Percentiles rank a stretch among this genome's conserved stretches.
Conservation (phyloP, 768 basidiomycete species). For the Kondoa malvinella region DNA sequence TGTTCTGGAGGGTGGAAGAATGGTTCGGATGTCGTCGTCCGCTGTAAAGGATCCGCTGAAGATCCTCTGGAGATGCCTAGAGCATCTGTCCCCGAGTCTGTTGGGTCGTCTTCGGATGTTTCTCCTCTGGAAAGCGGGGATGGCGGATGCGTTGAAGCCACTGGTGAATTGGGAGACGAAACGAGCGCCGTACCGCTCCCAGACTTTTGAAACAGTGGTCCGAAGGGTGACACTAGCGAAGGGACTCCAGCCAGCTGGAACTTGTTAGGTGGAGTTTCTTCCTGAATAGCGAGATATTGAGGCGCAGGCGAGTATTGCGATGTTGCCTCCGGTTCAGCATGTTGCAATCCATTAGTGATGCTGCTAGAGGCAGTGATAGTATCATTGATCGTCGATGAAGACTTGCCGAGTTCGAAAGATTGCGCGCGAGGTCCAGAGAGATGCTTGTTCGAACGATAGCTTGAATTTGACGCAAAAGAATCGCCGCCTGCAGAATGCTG, state of each 20-base stretch:
- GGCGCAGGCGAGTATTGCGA: background rate
- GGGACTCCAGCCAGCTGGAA: background rate
- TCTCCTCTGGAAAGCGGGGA: background rate
- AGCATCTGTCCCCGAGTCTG: background rate
- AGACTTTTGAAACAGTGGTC: background rate
- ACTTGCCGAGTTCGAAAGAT: slow-evolving; percentile 1
- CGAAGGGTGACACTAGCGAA: background rate
- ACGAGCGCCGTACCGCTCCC: background rate
- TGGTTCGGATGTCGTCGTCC: background rate
- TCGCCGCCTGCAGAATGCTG: background rate
- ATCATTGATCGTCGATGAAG: background rate
- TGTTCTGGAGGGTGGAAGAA: background rate
- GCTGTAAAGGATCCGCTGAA: background rate
- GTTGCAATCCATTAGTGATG: background rate
- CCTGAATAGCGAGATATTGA: background rate
- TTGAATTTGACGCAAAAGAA: background rate
- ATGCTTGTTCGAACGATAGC: background rate
- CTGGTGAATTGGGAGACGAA: background rate
- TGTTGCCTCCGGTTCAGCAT: background rate
- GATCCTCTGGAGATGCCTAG: background rate
- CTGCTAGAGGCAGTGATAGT: background rate
- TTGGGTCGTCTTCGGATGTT: background rate
- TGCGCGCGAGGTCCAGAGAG: background rate
- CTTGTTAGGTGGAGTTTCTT: background rate
- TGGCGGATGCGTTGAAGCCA: background rate